Evolutionary conservation across 148 eudicot species (phyloP).

Genomic region (Euryodendron excelsum): DNA sequence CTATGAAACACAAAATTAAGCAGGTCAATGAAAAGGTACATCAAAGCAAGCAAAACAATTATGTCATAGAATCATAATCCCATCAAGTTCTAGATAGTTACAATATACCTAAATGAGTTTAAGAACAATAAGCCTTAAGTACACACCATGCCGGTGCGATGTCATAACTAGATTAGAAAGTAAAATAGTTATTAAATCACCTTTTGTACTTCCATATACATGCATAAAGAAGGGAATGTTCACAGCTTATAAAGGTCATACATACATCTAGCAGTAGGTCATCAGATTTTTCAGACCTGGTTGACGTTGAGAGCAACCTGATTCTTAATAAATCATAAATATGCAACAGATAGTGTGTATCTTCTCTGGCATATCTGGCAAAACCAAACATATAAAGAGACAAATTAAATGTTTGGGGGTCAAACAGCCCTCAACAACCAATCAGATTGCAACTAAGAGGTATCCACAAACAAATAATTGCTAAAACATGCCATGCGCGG

Average conservation of each 20-base stretch:
- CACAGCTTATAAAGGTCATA: constrained; percentile 15
- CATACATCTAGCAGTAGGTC: constrained; percentile 78
- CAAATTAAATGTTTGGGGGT: background rate
- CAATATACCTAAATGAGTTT: background rate
- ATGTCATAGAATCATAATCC: background rate
- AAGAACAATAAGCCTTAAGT: background rate
- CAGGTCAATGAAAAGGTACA: background rate
- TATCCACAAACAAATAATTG: background rate
- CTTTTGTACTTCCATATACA: background rate
- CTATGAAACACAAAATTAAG: background rate
- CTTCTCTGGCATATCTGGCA: constrained; percentile 93
- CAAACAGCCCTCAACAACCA: background rate
- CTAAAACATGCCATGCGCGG: background rate
- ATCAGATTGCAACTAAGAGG: background rate
- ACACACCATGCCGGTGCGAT: background rate
- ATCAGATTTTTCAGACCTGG: constrained; percentile 50
- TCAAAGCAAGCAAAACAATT: background rate
- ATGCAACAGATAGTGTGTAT: constrained; percentile 86
- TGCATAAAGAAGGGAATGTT: constrained; percentile 1
- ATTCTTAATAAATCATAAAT: constrained; percentile 78
- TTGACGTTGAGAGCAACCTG: constrained; percentile 50
- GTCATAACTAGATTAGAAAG: background rate
- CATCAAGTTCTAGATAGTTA: background rate
- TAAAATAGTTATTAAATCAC: background rate
- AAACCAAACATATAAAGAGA: constrained; percentile 3